Evolutionary conservation across 768 basidiomycete genomes (phyloP).

Genomic region (Kwoniella bestiolae): DNA sequence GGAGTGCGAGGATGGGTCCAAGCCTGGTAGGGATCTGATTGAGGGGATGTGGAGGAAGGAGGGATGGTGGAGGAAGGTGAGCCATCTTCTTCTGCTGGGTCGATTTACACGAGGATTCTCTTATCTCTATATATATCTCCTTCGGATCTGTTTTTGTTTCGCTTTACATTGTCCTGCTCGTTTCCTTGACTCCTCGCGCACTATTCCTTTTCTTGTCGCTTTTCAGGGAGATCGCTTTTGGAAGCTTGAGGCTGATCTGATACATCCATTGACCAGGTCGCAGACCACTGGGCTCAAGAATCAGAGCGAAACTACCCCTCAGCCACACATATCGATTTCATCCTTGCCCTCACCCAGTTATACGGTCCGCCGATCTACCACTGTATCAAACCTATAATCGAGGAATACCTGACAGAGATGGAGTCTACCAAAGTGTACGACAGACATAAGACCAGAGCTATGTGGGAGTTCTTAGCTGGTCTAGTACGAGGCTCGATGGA

Average conservation of each 20-base stretch:
- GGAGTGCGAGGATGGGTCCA: slow-evolving; percentile 65
- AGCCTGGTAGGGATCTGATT: slow-evolving; percentile 65
- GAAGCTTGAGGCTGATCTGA: not conserved
- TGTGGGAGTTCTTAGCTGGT: slow-evolving; percentile 79
- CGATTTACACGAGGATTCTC: too few species aligned
- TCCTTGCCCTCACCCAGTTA: slow-evolving; percentile 68
- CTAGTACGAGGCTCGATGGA: slow-evolving; percentile 82
- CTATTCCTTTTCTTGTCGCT: too few species aligned
- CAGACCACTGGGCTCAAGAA: slow-evolving; percentile 78
- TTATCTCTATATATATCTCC: too few species aligned
- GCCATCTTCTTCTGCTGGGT: too few species aligned
- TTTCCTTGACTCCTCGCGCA: too few species aligned
- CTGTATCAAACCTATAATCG: slow-evolving; percentile 66
- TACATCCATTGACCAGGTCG: slow-evolving; percentile 57
- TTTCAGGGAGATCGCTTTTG: too few species aligned
- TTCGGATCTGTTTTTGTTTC: too few species aligned
- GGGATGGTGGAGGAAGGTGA: slow-evolving; percentile 64
- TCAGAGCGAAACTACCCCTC: slow-evolving; percentile 64
- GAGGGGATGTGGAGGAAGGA: slow-evolving; percentile 60
- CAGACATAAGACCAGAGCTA: slow-evolving; percentile 81
- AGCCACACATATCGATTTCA: slow-evolving; percentile 52
- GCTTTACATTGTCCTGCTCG: not conserved
- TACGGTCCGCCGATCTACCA: slow-evolving; percentile 75
- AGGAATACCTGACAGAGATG: slow-evolving; percentile 63
- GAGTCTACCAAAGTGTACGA: slow-evolving; percentile 61